A percentile compares a stretch with the other conserved stretches of the same genome.
These are phyloP conservation scores for Alnus glutinosa DNA, from an alignment of 306 rosid genomes.

Conservation along the genomic window DNA sequence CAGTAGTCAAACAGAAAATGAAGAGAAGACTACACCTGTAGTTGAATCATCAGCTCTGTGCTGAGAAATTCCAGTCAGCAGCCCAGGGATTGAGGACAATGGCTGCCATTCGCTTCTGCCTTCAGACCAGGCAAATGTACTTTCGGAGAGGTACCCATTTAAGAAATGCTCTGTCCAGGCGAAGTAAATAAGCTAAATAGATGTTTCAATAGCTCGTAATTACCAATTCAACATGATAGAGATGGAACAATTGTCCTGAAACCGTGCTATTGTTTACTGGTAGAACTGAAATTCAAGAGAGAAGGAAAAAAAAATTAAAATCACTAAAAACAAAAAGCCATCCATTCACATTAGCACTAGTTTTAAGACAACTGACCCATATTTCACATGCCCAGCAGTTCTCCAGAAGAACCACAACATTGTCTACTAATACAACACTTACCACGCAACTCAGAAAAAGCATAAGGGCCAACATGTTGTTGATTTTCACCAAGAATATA, in stretches of 20 bases:
- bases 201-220: slow-evolving; percentile 44
- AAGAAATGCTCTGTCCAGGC: slow-evolving; percentile 78
- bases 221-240: slow-evolving; percentile 49
- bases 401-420: not conserved
- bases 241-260: slow-evolving; percentile 43
- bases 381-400: not conserved
- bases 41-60: slow-evolving; percentile 38
- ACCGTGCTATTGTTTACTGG: slow-evolving; percentile 46
- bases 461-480: slow-evolving; percentile 83
- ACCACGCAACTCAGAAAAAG: slow-evolving; percentile 78
- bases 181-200: slow-evolving; percentile 47
- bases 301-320: slow-evolving; percentile 17
- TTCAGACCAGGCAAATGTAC: slow-evolving; percentile 79
- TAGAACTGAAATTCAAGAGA: slow-evolving; percentile 51
- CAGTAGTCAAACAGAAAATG: not conserved
- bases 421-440: slow-evolving; percentile 30
- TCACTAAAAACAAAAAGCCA: slow-evolving; percentile 17
- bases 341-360: slow-evolving; percentile 3
- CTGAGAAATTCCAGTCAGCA: slow-evolving; percentile 43
- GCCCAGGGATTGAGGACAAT: slow-evolving; percentile 63
- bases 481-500: slow-evolving; percentile 78
- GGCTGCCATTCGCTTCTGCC: slow-evolving; percentile 90
- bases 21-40: slow-evolving; percentile 39
- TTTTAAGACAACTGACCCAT: slow-evolving; percentile 3
- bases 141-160: slow-evolving; percentile 68